Evolutionary conservation across 148 eudicot genomes (phyloP).

Genomic region (Simmondsia chinensis): DNA sequence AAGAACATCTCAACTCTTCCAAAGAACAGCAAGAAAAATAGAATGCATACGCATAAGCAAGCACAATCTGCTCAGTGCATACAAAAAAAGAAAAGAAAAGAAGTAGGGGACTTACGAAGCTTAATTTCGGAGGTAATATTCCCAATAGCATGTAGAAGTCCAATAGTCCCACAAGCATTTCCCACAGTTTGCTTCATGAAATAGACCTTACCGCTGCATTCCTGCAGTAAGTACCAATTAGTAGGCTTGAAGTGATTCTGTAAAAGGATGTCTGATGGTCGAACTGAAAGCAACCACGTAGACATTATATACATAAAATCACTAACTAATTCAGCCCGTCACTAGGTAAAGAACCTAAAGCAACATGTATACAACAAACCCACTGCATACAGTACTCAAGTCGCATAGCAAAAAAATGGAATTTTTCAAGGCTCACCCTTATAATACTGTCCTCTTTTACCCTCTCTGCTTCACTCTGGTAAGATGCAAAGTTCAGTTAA

Average conservation of each 20-base stretch:
- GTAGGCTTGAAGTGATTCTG: too few relatives aligned
- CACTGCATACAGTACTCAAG: too few relatives aligned
- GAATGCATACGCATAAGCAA: too few relatives aligned
- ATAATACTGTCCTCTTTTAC: slow-evolving; percentile 42
- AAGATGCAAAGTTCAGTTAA: background rate
- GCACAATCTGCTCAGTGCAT: background rate
- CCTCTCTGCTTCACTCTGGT: slow-evolving; percentile 91
- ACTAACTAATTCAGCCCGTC: too few relatives aligned
- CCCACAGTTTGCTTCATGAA: slow-evolving; percentile 97
- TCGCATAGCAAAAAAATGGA: too few relatives aligned
- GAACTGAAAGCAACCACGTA: too few relatives aligned
- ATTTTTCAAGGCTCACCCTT: slow-evolving; percentile 36
- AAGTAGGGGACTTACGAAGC: slow-evolving; percentile 67
- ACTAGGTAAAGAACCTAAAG: too few relatives aligned
- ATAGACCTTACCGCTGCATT: slow-evolving; percentile 44
- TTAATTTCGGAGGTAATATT: slow-evolving; percentile 78
- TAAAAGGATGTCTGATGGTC: too few relatives aligned
- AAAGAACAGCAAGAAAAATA: background rate
- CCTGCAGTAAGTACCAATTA: slow-evolving; percentile 30
- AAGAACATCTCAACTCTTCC: too few relatives aligned
- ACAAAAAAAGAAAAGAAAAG: background rate
- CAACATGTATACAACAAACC: too few relatives aligned
- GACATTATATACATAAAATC: too few relatives aligned
- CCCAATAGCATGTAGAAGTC: slow-evolving; percentile 93
- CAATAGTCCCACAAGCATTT: slow-evolving; percentile 97